Percentiles rank a stretch among this genome's conserved stretches.
phyloP scores from a whole-genome alignment of 2,329 filamentous ascomycete genomes.

The Chrysosporium queenslandicum region DNA sequence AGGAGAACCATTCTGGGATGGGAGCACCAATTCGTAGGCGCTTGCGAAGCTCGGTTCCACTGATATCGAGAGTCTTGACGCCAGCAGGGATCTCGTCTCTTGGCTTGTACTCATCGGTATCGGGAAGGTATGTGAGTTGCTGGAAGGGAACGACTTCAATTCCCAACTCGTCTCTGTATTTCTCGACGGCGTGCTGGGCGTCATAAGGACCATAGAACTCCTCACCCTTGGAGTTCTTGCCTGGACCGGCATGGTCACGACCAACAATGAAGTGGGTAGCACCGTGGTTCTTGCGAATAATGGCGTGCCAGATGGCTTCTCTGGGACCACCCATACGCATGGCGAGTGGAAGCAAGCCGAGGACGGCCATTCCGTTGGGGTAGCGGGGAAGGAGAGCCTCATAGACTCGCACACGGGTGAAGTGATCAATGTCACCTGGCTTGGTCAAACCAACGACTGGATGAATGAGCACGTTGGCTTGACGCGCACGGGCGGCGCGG shows the following conservation, averaged over 20 bases:
- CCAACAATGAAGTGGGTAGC: constrained; percentile 99
- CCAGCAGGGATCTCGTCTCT: constrained; percentile 79
- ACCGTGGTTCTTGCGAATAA: constrained; percentile 99
- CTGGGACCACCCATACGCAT: constrained; percentile 99
- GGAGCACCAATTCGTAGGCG: constrained; percentile 84
- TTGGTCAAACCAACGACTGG: constrained; percentile 97
- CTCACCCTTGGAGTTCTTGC: constrained; percentile 93
- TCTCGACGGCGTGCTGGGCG: constrained; percentile 89
- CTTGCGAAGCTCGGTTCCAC: constrained; percentile 79
- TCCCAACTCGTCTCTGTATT: constrained; percentile 91
- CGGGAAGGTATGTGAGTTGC: constrained; percentile 98
- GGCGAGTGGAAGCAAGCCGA: constrained; percentile 86
- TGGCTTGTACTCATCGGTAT: constrained; percentile 91
- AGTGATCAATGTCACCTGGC: constrained; percentile 98
- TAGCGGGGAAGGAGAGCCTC: constrained; percentile 92
- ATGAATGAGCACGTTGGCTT: constrained; percentile 98
- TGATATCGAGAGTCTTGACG: constrained; percentile 78
- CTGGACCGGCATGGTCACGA: constrained; percentile 93
- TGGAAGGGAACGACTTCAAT: constrained; percentile 99
- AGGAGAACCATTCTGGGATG: constrained; percentile 99
- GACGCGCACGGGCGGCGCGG: constrained; percentile 85
- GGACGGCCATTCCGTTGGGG: constrained; percentile 96
- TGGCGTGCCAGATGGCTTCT: constrained; percentile 98
- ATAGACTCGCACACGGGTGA: constrained; percentile 97
- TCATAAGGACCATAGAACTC: constrained; percentile 99